Base-by-base conservation (phyloP, 805 yeast species). In the Zygosaccharomyces pseudorouxii region DNA sequence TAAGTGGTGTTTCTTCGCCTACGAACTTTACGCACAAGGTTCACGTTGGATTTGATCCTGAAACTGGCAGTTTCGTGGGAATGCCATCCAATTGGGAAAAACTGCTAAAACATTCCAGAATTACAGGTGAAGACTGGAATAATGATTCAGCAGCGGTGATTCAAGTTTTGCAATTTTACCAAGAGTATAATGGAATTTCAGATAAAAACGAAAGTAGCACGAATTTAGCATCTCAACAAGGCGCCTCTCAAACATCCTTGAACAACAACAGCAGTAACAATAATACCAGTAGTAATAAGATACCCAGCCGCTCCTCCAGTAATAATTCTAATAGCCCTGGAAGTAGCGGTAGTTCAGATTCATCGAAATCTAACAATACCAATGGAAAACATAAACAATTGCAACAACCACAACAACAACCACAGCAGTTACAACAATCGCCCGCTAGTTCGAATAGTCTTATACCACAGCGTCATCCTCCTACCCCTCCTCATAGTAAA, bases 61-160 rank as follows among this genome's bases (percentile, higher is more conserved):
- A 86, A 25, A 77, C 75, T 44, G 97, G 97, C 9, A 85, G 84
- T 41, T 90, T 86, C 67, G 89, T 95, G 1, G 99, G 97, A 4
- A 77, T 93, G 55, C 99, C 99, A 1, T 82, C 82, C 11, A 93
- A 89, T 56, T 93, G 99, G 99, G 92, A 89, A 55, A 78, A 82
- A 55, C 73, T 90, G 38, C 76, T 93, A 41, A 79, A 84, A 42
- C 89, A 89, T 19, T 86, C 93, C 48, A 92, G 96, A 47, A 89
- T 93, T 55, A 86, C 97, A 3, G 83, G 82, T 51, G 92, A 84
- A 57, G 99, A 93, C 62, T 93, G 90, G 78, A 81, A 85, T 60
- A 87, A 86, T 55, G 90, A 93, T 65, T 97, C 99, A 0, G 90
- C 88, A 60, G 98, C 97, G 0, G 97, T 93, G 18, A 86, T 86